Conservation (phyloP, 148 eudicot genomes). For the Tetragonia tetragonoides region DNA sequence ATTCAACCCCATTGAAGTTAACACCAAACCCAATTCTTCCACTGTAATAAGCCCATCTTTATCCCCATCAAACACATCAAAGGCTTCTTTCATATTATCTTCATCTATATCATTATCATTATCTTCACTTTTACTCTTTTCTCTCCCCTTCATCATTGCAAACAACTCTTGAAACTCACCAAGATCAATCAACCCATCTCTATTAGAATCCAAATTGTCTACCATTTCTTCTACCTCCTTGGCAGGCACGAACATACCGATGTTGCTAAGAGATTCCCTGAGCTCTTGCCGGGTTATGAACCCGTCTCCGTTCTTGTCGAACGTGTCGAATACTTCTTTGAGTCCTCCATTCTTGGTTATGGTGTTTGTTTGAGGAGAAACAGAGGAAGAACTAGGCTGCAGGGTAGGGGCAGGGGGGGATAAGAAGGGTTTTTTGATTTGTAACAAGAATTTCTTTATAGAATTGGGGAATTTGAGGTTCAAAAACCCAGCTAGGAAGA, state of each 20-base stretch:
- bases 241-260: slow-evolving; percentile 42
- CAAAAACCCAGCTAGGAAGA: slow-evolving; percentile 18
- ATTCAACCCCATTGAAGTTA: slow-evolving; percentile 54
- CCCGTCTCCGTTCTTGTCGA: slow-evolving; percentile 81
- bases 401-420: neutral
- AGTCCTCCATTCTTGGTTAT: slow-evolving; percentile 26
- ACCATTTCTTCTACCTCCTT: slow-evolving; percentile 56
- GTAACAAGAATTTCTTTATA: slow-evolving; percentile 26
- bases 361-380: neutral
- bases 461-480: slow-evolving; percentile 21
- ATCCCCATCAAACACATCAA: slow-evolving; percentile 70
- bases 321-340: slow-evolving; percentile 54
- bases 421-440: slow-evolving; percentile 15
- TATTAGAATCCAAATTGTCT: slow-evolving; percentile 52
- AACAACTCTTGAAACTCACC: slow-evolving; percentile 59
- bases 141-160: slow-evolving; percentile 22
- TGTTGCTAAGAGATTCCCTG: slow-evolving; percentile 51
- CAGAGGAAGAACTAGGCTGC: neutral
- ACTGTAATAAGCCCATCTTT: slow-evolving; percentile 60
- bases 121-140: neutral
- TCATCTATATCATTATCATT: slow-evolving; percentile 12
- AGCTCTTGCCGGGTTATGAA: slow-evolving; percentile 67
- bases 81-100: slow-evolving; percentile 48
- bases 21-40: slow-evolving; percentile 55
- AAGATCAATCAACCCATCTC: slow-evolving; percentile 66